These are phyloP conservation scores for Syzygium aromaticum DNA, from an alignment of 345 rosid species.

Conservation along the genomic window DNA sequence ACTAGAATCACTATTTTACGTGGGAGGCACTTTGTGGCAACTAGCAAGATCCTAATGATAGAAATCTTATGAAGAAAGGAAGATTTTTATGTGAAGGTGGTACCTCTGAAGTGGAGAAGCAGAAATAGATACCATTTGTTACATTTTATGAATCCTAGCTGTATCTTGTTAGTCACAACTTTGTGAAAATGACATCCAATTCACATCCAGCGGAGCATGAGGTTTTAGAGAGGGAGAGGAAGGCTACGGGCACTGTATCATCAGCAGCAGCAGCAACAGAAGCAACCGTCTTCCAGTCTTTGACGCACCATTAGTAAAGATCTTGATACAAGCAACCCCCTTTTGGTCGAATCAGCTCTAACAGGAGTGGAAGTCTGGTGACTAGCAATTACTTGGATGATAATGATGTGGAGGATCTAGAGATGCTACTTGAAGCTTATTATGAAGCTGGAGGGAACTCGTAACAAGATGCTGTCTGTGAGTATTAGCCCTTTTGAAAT, in stretches of 20 bases:
- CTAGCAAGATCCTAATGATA: not conserved
- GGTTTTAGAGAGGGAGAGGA: conserved; percentile 87
- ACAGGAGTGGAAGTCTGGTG: conserved; percentile 52
- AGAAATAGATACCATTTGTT: not conserved
- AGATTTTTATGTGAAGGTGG: not conserved
- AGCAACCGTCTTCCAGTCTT: conserved; percentile 55
- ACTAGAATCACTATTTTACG: not conserved
- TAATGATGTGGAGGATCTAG: conserved; percentile 78
- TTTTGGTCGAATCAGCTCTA: conserved; percentile 40
- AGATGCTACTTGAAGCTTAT: conserved; percentile 91
- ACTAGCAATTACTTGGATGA: conserved; percentile 41
- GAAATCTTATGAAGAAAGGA: not conserved
- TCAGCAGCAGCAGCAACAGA: conserved; percentile 53
- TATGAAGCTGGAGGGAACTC: conserved; percentile 90
- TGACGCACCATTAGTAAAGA: conserved; percentile 70
- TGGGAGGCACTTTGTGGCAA: not conserved
- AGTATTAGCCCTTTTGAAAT: conserved; percentile 13
- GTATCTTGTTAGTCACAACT: not conserved
- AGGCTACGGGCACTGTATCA: conserved; percentile 66
- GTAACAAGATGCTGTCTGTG: conserved; percentile 85
- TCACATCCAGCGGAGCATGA: conserved; percentile 82
- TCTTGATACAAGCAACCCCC: conserved; percentile 46
- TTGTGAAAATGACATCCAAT: not conserved
- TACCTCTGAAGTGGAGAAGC: not conserved
- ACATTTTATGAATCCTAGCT: not conserved